These are phyloP conservation scores for Boletus pseudo-olivaceus DNA, from an alignment of 768 basidiomycete species.

Conservation along the genomic window DNA sequence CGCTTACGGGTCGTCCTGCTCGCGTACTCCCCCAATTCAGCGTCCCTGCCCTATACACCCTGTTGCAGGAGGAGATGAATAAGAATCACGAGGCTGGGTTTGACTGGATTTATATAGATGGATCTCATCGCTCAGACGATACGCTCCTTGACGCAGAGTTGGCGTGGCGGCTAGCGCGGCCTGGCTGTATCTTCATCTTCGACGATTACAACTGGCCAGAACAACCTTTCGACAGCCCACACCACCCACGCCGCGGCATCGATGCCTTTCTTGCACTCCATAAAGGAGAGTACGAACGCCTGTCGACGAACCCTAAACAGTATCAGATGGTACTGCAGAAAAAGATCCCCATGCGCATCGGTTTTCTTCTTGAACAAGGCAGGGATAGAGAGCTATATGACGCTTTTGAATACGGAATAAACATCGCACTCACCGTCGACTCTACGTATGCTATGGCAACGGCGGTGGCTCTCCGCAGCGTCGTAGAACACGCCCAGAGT, in stretches of 20 bases:
- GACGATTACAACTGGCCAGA: slow-evolving; percentile 56
- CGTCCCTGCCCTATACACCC: slow-evolving; percentile 44
- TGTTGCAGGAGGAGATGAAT: slow-evolving; percentile 45
- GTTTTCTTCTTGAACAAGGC: slow-evolving; percentile 34
- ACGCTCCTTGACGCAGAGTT: slow-evolving; percentile 60
- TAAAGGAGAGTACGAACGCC: slow-evolving; percentile 41
- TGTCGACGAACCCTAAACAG: slow-evolving; percentile 34
- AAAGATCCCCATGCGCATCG: slow-evolving; percentile 49
- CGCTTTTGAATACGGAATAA: slow-evolving; percentile 44
- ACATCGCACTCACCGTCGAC: slow-evolving; percentile 44
- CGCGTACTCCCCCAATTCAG: slow-evolving; percentile 53
- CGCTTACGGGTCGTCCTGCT: slow-evolving; percentile 40
- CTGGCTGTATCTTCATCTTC: slow-evolving; percentile 51
- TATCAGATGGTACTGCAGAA: slow-evolving; percentile 57
- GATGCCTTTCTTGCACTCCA: slow-evolving; percentile 54
- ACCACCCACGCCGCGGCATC: slow-evolving; percentile 55
- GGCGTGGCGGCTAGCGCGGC: slow-evolving; percentile 51
- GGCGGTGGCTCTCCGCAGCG: slow-evolving; percentile 45
- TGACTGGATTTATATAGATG: slow-evolving; percentile 59
- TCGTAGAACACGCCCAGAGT: slow-evolving; percentile 33
- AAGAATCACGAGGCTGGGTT: slow-evolving; percentile 38
- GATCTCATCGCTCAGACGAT: slow-evolving; percentile 58
- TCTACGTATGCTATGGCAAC: slow-evolving; percentile 45
- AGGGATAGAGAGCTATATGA: slow-evolving; percentile 1
- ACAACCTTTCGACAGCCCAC: slow-evolving; percentile 44